phyloP scores from a whole-genome alignment of 2,329 filamentous ascomycete species.

The Pseudogymnoascus pannorum region DNA sequence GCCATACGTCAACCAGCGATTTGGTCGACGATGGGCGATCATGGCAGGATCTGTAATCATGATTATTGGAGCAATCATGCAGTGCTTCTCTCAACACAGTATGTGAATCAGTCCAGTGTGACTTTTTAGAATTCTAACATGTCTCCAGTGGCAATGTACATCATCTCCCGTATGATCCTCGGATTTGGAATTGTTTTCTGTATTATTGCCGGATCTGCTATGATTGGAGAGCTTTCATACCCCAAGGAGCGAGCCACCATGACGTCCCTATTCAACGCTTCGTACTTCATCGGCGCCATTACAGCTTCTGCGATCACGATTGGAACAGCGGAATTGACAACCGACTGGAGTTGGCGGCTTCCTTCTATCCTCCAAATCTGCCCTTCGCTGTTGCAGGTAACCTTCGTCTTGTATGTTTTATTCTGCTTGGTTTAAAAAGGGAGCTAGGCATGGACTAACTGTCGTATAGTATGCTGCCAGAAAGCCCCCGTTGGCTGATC shows the following conservation, averaged over 20 bases:
- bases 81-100: constrained; percentile 39
- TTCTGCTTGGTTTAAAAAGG: not conserved
- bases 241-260: constrained; percentile 46
- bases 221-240: constrained; percentile 47
- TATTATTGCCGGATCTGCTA: constrained; percentile 44
- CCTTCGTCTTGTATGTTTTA: constrained; percentile 20
- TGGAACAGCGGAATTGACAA: constrained; percentile 35
- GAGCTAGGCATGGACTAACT: not conserved
- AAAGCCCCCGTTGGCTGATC: constrained; percentile 50
- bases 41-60: constrained; percentile 48
- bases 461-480: constrained; percentile 38
- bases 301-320: constrained; percentile 37
- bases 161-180: constrained; percentile 44
- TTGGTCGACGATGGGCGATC: constrained; percentile 46
- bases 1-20: constrained; percentile 41
- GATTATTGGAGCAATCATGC: constrained; percentile 47
- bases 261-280: constrained; percentile 48
- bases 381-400: constrained; percentile 22
- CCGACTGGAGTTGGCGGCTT: constrained; percentile 35
- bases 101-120: constrained; percentile 12
- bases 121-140: not conserved
- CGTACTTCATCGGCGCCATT: constrained; percentile 42
- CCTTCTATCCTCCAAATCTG: constrained; percentile 36
- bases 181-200: constrained; percentile 46
- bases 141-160: constrained; percentile 42